Conservation (phyloP, 2,329 filamentous ascomycete species). For the Exophiala viscosa region DNA sequence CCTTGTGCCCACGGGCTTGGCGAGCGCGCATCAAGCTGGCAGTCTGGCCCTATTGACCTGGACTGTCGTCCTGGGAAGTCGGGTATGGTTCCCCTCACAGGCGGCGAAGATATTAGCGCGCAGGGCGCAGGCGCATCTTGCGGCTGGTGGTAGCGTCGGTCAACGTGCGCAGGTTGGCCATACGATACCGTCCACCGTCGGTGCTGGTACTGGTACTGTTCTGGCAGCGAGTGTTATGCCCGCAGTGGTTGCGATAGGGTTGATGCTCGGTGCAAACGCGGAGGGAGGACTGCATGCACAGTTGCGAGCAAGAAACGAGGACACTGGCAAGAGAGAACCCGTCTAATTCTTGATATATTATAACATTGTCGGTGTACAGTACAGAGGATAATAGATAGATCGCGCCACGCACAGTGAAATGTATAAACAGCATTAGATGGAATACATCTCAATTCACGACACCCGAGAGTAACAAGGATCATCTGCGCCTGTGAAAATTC, state of each 20-base stretch:
- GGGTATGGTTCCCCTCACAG: constrained; percentile 63
- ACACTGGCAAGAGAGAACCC: not conserved
- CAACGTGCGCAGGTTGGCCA: not conserved
- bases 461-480: too few species aligned
- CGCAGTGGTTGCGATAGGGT: constrained; percentile 1
- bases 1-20: constrained; percentile 83
- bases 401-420: too few species aligned
- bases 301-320: not conserved
- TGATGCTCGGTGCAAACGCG: constrained; percentile 1
- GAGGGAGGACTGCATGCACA: not conserved
- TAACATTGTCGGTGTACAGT: too few species aligned
- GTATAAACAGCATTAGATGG: too few species aligned
- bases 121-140: constrained; percentile 4
- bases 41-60: constrained; percentile 80
- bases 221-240: constrained; percentile 4
- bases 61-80: constrained; percentile 72
- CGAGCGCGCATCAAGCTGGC: constrained; percentile 89
- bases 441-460: too few species aligned
- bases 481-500: too few species aligned
- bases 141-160: too few species aligned
- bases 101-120: constrained; percentile 17
- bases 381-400: too few species aligned
- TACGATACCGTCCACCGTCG: not conserved
- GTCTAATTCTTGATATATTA: too few species aligned
- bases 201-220: not conserved